Conservation (phyloP, 305 asterid genomes). For the Euphrasia arctica region DNA sequence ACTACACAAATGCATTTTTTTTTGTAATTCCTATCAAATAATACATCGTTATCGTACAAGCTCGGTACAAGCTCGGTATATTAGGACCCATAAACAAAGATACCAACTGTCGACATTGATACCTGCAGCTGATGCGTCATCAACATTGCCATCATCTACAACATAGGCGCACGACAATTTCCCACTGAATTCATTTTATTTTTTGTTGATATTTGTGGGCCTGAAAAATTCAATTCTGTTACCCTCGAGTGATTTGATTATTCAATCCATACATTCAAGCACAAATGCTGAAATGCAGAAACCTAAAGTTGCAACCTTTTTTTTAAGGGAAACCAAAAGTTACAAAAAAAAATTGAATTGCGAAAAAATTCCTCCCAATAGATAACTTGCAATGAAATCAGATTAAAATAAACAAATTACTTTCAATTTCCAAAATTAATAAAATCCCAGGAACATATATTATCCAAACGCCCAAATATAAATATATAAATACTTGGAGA, state of each 20-base stretch:
- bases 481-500: background rate
- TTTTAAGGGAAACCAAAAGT: no score
- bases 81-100: constrained; percentile 13
- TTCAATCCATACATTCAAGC: background rate
- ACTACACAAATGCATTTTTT: background rate
- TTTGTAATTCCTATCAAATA: constrained; percentile 13
- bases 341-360: background rate
- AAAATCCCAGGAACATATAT: background rate
- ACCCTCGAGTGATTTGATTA: background rate
- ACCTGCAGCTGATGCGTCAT: constrained; percentile 57
- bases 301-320: constrained; percentile 8
- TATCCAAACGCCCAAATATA: background rate
- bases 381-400: constrained; percentile 8
- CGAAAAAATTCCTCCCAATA: constrained; percentile 10
- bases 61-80: constrained; percentile 17
- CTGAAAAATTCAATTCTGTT: constrained; percentile 10
- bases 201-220: constrained; percentile 14
- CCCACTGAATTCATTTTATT: constrained; percentile 28
- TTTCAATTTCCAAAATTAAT: constrained; percentile 1
- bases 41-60: constrained; percentile 4
- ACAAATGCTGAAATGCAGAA: background rate
- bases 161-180: constrained; percentile 29
- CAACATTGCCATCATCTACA: constrained; percentile 48
- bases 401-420: constrained; percentile 1
- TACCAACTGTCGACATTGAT: constrained; percentile 4